Base-by-base conservation (phyloP, 1,139 yeast genomes). In the Saccharomyces hybrid region DNA sequence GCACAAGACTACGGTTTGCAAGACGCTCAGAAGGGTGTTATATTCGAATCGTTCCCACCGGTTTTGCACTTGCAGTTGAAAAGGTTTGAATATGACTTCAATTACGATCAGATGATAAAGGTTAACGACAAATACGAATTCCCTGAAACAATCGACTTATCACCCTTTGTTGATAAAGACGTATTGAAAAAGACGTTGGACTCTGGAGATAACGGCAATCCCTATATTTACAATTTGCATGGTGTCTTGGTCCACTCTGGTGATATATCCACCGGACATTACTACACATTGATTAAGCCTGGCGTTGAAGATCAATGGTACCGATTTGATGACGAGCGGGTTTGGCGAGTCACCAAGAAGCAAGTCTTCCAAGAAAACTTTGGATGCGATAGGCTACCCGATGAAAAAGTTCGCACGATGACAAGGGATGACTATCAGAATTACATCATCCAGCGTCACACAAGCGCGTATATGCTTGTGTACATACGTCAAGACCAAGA, bases 201-300 rank as follows among this genome's bases (percentile, higher is more conserved):
- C 11, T 32, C 42, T n/a, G 48, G 42, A 7, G 31, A 34, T 9
- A 8, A 42, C 2, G 73, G 74, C 48, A 68, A 83, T 59, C 79
- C 88, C 54, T 86, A 93, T 83, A 82, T 76, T 47, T 93, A 93
- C 69, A 83, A 83, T 55, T 74, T 93, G 48, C 97, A 93, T 68
- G 97, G 96, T 8, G 99, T 95, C 2, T 76, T 93, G 57, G 98
- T 93, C 5, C 99, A 93, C 68, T 87, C 91, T 53, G 99, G 99
- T 58, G 96, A 91, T 66, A 85, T 93, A 54, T 88, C 96, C 24
- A 88, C 93, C 53, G 99, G 99, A 26, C 99, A 93, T 68, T 93
- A 93, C 70, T 93, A 93, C 68, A 95, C 99, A 0, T 79, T 93
- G 82, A 84, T 95, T 55, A 90, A 86, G 68, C 98, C 99, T 2